Evolutionary conservation across 2,329 filamentous ascomycete species (phyloP).

Genomic region (Grosmannia clavigera): DNA sequence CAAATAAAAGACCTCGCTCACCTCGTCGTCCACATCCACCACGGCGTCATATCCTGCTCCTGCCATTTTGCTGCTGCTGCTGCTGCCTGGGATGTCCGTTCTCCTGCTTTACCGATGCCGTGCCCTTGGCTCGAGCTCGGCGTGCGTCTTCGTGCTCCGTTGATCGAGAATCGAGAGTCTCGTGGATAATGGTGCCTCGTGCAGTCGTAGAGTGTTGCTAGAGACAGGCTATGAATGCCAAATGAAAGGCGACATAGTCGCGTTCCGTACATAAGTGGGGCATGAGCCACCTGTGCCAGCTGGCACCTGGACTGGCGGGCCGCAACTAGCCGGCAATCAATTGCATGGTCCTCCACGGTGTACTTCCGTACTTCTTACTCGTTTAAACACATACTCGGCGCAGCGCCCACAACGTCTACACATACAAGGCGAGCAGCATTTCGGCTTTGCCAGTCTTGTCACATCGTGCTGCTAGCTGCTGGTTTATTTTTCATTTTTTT

Average conservation of each 20-base stretch:
- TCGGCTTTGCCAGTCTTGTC: not conserved
- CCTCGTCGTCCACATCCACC: constrained; percentile 93
- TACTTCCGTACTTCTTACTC: not conserved
- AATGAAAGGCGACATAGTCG: constrained; percentile 5
- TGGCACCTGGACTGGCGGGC: not conserved
- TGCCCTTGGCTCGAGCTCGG: not conserved
- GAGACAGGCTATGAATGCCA: not conserved
- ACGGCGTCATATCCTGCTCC: constrained; percentile 93
- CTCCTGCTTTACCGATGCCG: not conserved
- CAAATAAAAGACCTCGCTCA: constrained; percentile 23
- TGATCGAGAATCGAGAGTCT: not conserved
- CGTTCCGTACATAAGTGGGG: constrained; percentile 3
- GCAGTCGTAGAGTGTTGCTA: not conserved
- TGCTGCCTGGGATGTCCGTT: not conserved
- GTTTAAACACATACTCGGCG: not conserved
- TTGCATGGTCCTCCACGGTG: not conserved
- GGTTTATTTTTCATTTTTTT: constrained; percentile 1
- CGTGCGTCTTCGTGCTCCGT: not conserved
- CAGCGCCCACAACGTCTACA: not conserved
- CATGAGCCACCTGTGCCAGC: constrained; percentile 1
- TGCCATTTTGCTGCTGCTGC: constrained; percentile 40
- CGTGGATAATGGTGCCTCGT: not conserved
- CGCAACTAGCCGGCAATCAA: not conserved
- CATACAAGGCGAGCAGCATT: not conserved
- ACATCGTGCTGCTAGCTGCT: not conserved